A percentile compares a stretch with the other conserved stretches of the same genome.
These are phyloP conservation scores for Barnettozyma pratensis DNA, from an alignment of 805 yeast genomes.

Conservation along the genomic window DNA sequence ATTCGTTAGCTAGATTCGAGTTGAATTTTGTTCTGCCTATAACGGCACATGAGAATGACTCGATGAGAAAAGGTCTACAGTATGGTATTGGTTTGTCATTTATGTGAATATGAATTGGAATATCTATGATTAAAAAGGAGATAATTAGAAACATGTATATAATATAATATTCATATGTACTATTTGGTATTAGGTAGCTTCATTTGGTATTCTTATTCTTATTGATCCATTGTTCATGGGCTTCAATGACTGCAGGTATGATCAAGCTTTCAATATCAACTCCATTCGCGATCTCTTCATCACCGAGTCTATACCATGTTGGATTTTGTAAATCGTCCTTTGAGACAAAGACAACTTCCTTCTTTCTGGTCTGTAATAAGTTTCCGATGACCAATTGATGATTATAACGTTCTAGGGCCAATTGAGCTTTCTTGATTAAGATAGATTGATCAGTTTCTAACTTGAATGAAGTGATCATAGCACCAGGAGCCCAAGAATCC, in stretches of 20 bases:
- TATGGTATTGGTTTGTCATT: conserved; percentile 61
- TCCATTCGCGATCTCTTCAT: conserved; percentile 34
- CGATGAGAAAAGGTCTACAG: conserved; percentile 58
- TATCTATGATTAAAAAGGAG: no score
- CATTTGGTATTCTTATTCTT: no score
- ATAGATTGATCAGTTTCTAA: conserved; percentile 80
- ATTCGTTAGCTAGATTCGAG: conserved; percentile 64
- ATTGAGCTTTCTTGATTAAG: conserved; percentile 66
- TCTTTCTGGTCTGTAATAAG: conserved; percentile 79
- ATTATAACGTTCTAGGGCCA: conserved; percentile 77
- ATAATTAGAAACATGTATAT: background rate
- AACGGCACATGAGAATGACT: conserved; percentile 43
- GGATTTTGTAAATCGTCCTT: conserved; percentile 31
- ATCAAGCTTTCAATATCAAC: conserved; percentile 75
- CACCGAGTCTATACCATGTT: conserved; percentile 47
- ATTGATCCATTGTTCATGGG: conserved; percentile 56
- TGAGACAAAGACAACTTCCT: conserved; percentile 81
- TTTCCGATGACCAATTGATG: conserved; percentile 96
- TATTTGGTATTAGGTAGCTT: no score
- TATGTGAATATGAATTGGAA: conserved; percentile 18
- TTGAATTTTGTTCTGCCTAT: conserved; percentile 60
- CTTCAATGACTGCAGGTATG: conserved; percentile 66
- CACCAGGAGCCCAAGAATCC: conserved; percentile 90
- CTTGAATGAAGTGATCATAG: conserved; percentile 92
- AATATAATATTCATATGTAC: no score